Base-by-base conservation (phyloP, 2,329 filamentous ascomycete species). In the Aspergillus candidus region DNA sequence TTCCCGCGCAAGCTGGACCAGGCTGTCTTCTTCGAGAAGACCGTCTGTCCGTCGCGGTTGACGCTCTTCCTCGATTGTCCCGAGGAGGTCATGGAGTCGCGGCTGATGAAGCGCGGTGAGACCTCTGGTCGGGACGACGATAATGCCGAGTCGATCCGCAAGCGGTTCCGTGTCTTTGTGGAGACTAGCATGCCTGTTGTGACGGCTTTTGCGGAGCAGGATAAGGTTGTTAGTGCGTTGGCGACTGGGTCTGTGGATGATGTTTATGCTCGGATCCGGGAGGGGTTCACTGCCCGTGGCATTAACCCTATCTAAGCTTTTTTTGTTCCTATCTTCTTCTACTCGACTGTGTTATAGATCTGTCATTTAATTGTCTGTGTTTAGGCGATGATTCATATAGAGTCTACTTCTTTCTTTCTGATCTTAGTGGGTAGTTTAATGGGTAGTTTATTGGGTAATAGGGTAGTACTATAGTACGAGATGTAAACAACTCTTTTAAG, bases 111-210 rank as follows among this genome's bases (percentile, higher is more conserved):
- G 73, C 79, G 91, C 40, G 93, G 91, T 50, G 87, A 95, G 82
- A 97, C 91, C 12, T 90, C 85, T 61, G 93, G 93, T 34, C 79
- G 93, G 52, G 75, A 84, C 40, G 93, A 98, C 68, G 93, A 98
- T 72, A 98, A 98, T 65, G 84, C 82, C 44, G 93, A 95, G 71
- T 89, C 83, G 61, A 98, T 97, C 67, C 84, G 86, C 73, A 98
- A 98, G 83, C 80, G 93, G 45, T 98, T 98, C 77, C 83, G 82
- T 63, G 90, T 85, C 4, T 98, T 97, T 63, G 74, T 94, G 58
- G 89, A 97, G 70, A 95, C 89, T 2, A 95, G 88, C 71, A 96
- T 97, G 91, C 93, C 93, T 18, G 93, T 97, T 37, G 88, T 98
- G 43, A 78, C 94, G 56, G 80, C 88, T 65, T 97, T 86, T 66